Evolutionary conservation across 2,329 filamentous ascomycete species (phyloP).

Genomic region (Albifimbria verrucaria): DNA sequence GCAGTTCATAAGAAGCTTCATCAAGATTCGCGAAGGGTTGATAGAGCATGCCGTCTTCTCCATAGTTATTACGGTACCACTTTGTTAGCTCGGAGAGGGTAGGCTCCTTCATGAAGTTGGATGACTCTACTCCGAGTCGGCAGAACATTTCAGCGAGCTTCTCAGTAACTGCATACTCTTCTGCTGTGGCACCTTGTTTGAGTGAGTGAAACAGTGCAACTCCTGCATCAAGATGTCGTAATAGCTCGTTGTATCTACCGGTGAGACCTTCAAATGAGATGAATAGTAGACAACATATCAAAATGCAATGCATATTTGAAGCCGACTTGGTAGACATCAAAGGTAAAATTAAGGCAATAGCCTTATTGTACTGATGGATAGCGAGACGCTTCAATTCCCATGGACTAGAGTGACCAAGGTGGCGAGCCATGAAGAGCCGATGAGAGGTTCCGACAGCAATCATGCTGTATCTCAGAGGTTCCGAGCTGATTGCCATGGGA

Average conservation of each 20-base stretch:
- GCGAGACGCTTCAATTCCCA: slow-evolving; percentile 13
- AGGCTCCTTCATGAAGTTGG: slow-evolving; percentile 15
- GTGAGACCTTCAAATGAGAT: slow-evolving; percentile 18
- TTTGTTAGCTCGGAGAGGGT: slow-evolving; percentile 6
- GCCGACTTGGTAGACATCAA: slow-evolving; percentile 10
- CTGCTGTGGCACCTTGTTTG: background rate
- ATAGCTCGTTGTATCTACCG: slow-evolving; percentile 15
- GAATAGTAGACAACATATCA: slow-evolving; percentile 18
- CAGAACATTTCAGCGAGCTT: slow-evolving; percentile 18
- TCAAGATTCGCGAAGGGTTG: slow-evolving; percentile 14
- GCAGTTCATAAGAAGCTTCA: slow-evolving; percentile 9
- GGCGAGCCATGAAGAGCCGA: slow-evolving; percentile 5
- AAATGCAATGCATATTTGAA: slow-evolving; percentile 12
- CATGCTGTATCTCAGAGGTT: slow-evolving; percentile 6
- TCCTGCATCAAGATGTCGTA: slow-evolving; percentile 16
- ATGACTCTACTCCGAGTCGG: slow-evolving; percentile 13
- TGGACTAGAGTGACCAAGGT: background rate
- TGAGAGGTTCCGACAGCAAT: slow-evolving; percentile 6
- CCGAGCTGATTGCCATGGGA: slow-evolving; percentile 1
- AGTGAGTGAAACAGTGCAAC: slow-evolving; percentile 10
- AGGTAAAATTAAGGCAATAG: slow-evolving; percentile 14
- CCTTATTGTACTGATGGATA: slow-evolving; percentile 17
- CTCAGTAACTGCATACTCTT: slow-evolving; percentile 5
- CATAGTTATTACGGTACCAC: slow-evolving; percentile 1
- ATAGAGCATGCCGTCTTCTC: no score